Base-by-base conservation (phyloP, 192 early-diverging fungal genomes). In the Dissophora ornata region DNA sequence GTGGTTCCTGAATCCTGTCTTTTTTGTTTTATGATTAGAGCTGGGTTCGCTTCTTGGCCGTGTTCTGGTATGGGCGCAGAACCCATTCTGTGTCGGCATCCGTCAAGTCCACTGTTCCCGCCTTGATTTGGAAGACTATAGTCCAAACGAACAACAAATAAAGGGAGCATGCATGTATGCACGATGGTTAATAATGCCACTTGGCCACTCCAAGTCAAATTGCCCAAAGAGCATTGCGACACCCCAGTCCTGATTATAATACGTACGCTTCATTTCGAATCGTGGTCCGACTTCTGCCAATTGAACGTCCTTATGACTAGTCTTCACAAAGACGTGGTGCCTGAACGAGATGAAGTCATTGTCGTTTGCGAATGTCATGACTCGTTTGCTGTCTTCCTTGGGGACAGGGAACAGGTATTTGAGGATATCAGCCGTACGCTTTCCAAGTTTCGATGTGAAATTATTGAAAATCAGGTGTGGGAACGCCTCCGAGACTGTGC, bases 41-140 rank as follows among this genome's bases (percentile, higher is more conserved):
- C 33, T 90, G 86, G 34, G 90, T 88, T 45, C 92, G 82, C 82
- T 95, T 97, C 73, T 86, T 88, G 30, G 95, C 90, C 18, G 95
- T 95, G 63, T 92, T 82, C 57, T 90, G 89, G 83, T 96, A 99
- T 32, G 96, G 95, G 66, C 94, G 87, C 66, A 95, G 86, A 13
- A 94, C 95, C 96, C 96, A 99, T 84, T 99, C 97, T 42, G 91
- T 92, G 73, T 99, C 97, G 30, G 97, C 97, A 47, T 96, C 93
- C 44, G 89, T 88, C 65, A 96, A 87, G 52, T 99, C 97, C 25
- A 95, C 91, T 0, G 97, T 99, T 57, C 96, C 96, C 52, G 97
- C 79, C 63, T 94, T 91, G 83, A 99, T 98, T 78, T 99, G 94
- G 79, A 96, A 99, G 47, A 92, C 90, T 94, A 67, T 53, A 29